Evolutionary conservation across 371 early-diverging fungal species (phyloP), one percentile per base, ranked within the genome.

Genomic region (Mucor velutinosus): DNA sequence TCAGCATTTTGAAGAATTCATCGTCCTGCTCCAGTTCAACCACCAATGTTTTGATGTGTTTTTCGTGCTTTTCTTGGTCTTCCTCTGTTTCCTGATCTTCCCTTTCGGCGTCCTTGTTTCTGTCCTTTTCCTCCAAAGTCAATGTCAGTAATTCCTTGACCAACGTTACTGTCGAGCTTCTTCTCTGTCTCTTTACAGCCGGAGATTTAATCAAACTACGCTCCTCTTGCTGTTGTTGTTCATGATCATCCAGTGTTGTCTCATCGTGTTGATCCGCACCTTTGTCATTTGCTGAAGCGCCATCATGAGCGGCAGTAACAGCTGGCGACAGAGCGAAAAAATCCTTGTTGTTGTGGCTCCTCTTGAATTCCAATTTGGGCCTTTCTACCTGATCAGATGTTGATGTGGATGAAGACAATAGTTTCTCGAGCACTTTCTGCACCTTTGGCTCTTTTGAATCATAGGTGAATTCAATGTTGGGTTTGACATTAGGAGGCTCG

Each of bases 21-120:
- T 87, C 82, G 60, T 89, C 89, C 12, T 76, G 80, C 53, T 85
- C 80, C 35, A 88, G 62, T 47, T 88, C 87, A 45, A 88, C 81
- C 27, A 85, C 82, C 1, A 88, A 47, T 3, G 80, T 76, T 27
- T 86, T 84, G 14, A 72, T 27, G 7, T 61, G 55, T 30, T 33
- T 33, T 3, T 43, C 37, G 11, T 30, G 39, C 25, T 39, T 37
- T 23, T 58, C 21, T 5, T 66, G 32, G 14, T 3, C 51, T 12
- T 33, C 35, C 6, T 32, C 25, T 25, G 59, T 55, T 10, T 66
- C 58, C 6, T 58, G 41, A 4, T 17, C 21, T 37, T 59, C 49
- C 30, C 30, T 47, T 6, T 25, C n/a, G 17, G 33, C 43, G 6
- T 43, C 30, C 39, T 65, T 58, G 25, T 17, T 23, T 8, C 30